Percentiles rank a stretch among this genome's conserved stretches.
phyloP scores from a whole-genome alignment of 2,329 filamentous ascomycete species.

The Monosporascus sp. region DNA sequence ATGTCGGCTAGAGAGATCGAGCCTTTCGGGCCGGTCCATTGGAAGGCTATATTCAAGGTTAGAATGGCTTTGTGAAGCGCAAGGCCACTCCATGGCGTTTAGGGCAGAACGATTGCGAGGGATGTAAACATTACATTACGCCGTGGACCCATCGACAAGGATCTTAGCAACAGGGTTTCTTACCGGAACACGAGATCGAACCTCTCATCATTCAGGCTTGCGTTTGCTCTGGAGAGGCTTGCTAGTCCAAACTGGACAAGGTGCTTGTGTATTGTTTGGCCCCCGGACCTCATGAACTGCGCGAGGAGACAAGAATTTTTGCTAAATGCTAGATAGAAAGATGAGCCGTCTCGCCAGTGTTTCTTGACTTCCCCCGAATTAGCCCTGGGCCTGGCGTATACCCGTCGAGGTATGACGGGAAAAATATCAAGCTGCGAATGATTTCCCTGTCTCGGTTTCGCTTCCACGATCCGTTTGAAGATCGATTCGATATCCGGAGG shows the following conservation, averaged over 20 bases:
- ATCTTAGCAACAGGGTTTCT: slow-evolving; percentile 11
- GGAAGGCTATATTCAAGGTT: slow-evolving; percentile 31
- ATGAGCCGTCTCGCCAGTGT: slow-evolving; percentile 41
- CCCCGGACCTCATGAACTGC: slow-evolving; percentile 42
- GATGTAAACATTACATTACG: too few species aligned
- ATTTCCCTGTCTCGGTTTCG: slow-evolving; percentile 35
- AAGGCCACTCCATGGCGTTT: neutral
- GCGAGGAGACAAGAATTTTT: slow-evolving; percentile 49
- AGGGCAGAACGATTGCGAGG: too few species aligned
- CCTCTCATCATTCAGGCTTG: slow-evolving; percentile 50
- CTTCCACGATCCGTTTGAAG: slow-evolving; percentile 42
- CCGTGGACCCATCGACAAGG: too few species aligned
- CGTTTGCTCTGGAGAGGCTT: slow-evolving; percentile 46
- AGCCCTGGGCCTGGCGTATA: slow-evolving; percentile 34
- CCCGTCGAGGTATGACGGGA: slow-evolving; percentile 46
- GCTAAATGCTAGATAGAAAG: slow-evolving; percentile 51
- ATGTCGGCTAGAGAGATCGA: slow-evolving; percentile 50
- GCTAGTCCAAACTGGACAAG: slow-evolving; percentile 49
- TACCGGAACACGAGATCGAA: slow-evolving; percentile 53
- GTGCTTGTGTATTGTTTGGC: slow-evolving; percentile 42
- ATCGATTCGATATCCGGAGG: slow-evolving; percentile 42
- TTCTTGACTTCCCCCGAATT: slow-evolving; percentile 41
- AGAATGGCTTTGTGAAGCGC: neutral
- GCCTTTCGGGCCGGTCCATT: slow-evolving; percentile 37
- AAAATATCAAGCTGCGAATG: slow-evolving; percentile 40